Evolutionary conservation across 192 early-diverging fungal species (phyloP).

Genomic region (Phlyctochytrium bullatum): DNA sequence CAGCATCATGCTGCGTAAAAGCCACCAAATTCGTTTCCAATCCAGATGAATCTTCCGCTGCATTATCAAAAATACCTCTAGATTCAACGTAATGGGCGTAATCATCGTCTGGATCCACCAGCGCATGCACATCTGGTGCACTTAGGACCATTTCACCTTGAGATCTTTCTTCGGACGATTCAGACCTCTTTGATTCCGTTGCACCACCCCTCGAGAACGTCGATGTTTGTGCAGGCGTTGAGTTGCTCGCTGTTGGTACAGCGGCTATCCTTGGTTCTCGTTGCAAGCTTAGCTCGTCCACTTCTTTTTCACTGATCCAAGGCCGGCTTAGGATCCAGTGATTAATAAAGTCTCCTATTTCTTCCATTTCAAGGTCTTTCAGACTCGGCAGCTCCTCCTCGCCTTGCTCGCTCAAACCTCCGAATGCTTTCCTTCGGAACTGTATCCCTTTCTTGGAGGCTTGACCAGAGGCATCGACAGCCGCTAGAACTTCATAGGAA

Average conservation of each 20-base stretch:
- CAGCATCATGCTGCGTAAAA: background rate
- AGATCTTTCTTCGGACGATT: background rate
- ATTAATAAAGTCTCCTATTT: slow-evolving; percentile 54
- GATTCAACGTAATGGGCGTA: background rate
- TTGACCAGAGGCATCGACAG: slow-evolving; percentile 7
- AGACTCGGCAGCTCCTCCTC: slow-evolving; percentile 9
- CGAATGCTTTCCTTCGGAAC: slow-evolving; percentile 13
- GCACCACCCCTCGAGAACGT: background rate
- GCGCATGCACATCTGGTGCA: background rate
- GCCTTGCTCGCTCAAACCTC: slow-evolving; percentile 22
- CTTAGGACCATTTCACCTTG: background rate
- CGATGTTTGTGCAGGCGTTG: background rate
- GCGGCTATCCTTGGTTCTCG: slow-evolving; percentile 50
- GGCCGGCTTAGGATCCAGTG: slow-evolving; percentile 73
- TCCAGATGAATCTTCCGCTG: background rate
- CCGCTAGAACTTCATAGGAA: slow-evolving; percentile 52
- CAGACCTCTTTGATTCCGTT: background rate
- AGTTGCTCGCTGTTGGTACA: background rate
- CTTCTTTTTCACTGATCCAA: slow-evolving; percentile 71
- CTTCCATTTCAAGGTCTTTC: slow-evolving; percentile 57
- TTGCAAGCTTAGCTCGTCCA: slow-evolving; percentile 66
- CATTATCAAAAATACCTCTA: background rate
- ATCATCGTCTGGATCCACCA: background rate
- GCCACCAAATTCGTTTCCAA: background rate
- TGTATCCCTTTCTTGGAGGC: slow-evolving; percentile 5